Evolutionary conservation across 2,329 filamentous ascomycete species (phyloP).

Genomic region (Truncatella angustata): DNA sequence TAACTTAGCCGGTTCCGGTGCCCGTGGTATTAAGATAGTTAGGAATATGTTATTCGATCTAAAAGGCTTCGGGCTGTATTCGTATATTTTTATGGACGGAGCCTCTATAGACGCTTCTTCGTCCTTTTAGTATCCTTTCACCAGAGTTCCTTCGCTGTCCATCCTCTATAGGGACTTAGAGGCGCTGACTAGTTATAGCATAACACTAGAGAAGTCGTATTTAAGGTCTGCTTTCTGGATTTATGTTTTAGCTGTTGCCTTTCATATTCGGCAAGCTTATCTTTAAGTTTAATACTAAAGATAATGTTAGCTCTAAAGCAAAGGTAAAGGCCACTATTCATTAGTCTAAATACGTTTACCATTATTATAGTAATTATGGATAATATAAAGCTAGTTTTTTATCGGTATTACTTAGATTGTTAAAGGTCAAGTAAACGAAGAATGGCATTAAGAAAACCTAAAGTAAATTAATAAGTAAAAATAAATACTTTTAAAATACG

Average conservation of each 20-base stretch:
- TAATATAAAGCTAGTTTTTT: slow-evolving; percentile 46
- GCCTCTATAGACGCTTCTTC: slow-evolving; percentile 26
- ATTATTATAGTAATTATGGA: slow-evolving; percentile 65
- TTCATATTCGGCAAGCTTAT: slow-evolving; percentile 45
- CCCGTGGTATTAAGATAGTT: slow-evolving; percentile 18
- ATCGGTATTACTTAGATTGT: slow-evolving; percentile 31
- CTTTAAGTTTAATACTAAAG: slow-evolving; percentile 49
- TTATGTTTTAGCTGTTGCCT: slow-evolving; percentile 40
- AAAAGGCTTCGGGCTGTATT: slow-evolving; percentile 29
- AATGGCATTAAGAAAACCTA: slow-evolving; percentile 62
- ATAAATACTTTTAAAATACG: background rate
- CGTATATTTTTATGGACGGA: background rate
- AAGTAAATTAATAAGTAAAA: slow-evolving; percentile 22
- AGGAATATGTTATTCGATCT: slow-evolving; percentile 31
- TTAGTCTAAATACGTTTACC: slow-evolving; percentile 63
- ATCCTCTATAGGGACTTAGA: slow-evolving; percentile 28
- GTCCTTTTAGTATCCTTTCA: slow-evolving; percentile 28
- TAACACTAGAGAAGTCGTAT: slow-evolving; percentile 31
- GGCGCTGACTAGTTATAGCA: slow-evolving; percentile 32
- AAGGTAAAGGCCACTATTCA: slow-evolving; percentile 64
- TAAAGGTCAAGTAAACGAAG: slow-evolving; percentile 57
- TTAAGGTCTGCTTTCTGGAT: slow-evolving; percentile 17
- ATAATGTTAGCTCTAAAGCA: slow-evolving; percentile 64
- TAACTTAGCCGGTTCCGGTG: slow-evolving; percentile 30
- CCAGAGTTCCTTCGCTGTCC: slow-evolving; percentile 34